Conservation (phyloP, 2,329 filamentous ascomycete genomes). For the Arthrinium puccinioides region DNA sequence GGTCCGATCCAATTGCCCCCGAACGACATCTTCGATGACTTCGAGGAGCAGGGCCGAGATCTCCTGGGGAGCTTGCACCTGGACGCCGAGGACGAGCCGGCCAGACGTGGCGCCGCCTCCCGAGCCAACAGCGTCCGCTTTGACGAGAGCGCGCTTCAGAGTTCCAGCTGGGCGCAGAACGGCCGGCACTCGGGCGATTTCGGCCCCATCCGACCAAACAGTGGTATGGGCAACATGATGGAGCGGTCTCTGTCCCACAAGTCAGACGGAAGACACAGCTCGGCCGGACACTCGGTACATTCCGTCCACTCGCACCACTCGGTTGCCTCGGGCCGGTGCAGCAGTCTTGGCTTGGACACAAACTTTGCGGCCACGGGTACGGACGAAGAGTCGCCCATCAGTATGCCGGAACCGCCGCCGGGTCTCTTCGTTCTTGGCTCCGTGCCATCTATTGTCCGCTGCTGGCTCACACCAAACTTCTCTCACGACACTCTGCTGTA, state of each 20-base stretch:
- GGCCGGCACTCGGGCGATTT: constrained; percentile 81
- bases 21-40: constrained; percentile 81
- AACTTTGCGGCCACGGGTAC: constrained; percentile 56
- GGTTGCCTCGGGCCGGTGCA: constrained; percentile 70
- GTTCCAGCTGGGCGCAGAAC: constrained; percentile 75
- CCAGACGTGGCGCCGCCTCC: constrained; percentile 78
- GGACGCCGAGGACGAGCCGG: constrained; percentile 79
- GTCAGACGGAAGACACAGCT: constrained; percentile 91
- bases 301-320: constrained; percentile 59
- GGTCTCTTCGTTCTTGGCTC: constrained; percentile 80
- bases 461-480: constrained; percentile 88
- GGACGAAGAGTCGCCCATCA: constrained; percentile 61
- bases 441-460: constrained; percentile 89
- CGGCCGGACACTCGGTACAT: constrained; percentile 74
- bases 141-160: constrained; percentile 89
- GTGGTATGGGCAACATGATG: constrained; percentile 76
- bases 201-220: constrained; percentile 66
- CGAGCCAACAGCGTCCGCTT: constrained; percentile 96
- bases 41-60: constrained; percentile 79
- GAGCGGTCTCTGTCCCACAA: constrained; percentile 91
- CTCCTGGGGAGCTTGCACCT: constrained; percentile 76
- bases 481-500: constrained; percentile 85
- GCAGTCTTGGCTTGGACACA: constrained; percentile 79
- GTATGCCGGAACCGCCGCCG: constrained; percentile 69
- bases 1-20: constrained; percentile 73